Percentiles rank a stretch among this genome's conserved stretches.
Evolutionary conservation across 768 basidiomycete species (phyloP).

Genomic region (Filobasidium floriforme): DNA sequence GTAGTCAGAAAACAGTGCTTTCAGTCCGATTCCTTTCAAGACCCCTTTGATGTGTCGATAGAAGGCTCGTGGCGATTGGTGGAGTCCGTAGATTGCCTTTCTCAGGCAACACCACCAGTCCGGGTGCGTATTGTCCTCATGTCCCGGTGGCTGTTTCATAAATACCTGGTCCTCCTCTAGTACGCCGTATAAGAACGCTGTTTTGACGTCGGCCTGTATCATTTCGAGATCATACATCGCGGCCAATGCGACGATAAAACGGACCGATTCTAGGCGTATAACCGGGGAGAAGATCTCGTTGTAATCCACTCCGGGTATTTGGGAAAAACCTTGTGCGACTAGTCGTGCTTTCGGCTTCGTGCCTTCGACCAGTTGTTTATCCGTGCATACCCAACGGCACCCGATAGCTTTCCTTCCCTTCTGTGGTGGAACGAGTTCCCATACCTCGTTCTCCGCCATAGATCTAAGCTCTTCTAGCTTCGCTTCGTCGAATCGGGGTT

Average conservation of each 20-base stretch:
- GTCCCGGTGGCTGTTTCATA: constrained; percentile 22
- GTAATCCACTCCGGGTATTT: constrained; percentile 49
- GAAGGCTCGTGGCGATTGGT: constrained; percentile 45
- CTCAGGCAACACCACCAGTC: constrained; percentile 14
- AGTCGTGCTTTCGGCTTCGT: constrained; percentile 46
- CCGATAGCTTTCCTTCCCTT: constrained; percentile 40
- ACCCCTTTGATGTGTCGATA: constrained; percentile 27
- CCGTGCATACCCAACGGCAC: constrained; percentile 44
- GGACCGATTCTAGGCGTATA: constrained; percentile 19
- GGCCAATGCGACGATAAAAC: constrained; percentile 22
- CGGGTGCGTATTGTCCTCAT: background rate
- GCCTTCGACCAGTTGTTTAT: constrained; percentile 36
- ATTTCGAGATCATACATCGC: constrained; percentile 22
- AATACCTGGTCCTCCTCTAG: constrained; percentile 35
- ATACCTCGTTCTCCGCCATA: constrained; percentile 37
- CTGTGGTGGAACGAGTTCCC: constrained; percentile 34
- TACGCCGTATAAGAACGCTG: constrained; percentile 34
- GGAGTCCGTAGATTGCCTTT: constrained; percentile 46
- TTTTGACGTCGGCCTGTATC: constrained; percentile 23
- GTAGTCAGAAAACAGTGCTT: constrained; percentile 7
- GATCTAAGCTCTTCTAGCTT: constrained; percentile 5
- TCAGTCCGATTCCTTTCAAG: background rate
- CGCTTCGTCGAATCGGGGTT: background rate
- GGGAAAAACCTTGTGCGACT: constrained; percentile 49
- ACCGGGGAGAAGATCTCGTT: constrained; percentile 47